A percentile compares a stretch with the other conserved stretches of the same genome.
Evolutionary conservation across 2,329 filamentous ascomycete species (phyloP).

Genomic region (Fusarium sp.): DNA sequence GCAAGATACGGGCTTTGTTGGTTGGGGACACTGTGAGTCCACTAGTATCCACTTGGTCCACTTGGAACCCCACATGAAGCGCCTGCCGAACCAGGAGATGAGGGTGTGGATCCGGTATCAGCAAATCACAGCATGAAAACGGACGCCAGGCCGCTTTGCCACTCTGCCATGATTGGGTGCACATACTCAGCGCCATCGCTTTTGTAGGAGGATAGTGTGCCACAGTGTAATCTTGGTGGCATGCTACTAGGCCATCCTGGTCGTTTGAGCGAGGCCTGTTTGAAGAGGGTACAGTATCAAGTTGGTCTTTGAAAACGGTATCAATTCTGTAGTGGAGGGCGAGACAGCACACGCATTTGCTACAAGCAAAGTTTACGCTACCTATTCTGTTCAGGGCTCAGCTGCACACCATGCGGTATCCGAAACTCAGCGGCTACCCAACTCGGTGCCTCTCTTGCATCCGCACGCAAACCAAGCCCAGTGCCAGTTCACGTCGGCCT

Average conservation of each 20-base stretch:
- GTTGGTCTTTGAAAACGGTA: no score
- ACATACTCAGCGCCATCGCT: conserved; percentile 34
- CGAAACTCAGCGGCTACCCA: conserved; percentile 37
- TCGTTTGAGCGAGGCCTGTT: conserved; percentile 25
- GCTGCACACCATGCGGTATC: conserved; percentile 28
- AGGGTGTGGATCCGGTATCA: conserved; percentile 33
- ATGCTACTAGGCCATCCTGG: conserved; percentile 38
- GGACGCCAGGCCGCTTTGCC: conserved; percentile 44
- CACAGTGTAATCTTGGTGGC: conserved; percentile 46
- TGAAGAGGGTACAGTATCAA: conserved; percentile 5
- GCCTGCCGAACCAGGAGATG: conserved; percentile 40
- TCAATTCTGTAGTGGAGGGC: conserved; percentile 7
- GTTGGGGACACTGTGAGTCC: conserved; percentile 42
- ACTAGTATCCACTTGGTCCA: conserved; percentile 20
- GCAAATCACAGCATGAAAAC: conserved; percentile 45
- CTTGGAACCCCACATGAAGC: conserved; percentile 22
- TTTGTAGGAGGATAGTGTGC: conserved; percentile 35
- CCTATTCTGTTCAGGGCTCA: conserved; percentile 24
- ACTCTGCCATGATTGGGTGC: conserved; percentile 48
- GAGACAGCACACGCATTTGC: conserved; percentile 31
- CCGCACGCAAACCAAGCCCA: conserved; percentile 33
- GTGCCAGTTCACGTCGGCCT: conserved; percentile 32
- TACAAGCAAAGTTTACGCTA: conserved; percentile 35
- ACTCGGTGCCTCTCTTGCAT: conserved; percentile 17
- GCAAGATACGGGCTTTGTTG: conserved; percentile 45